Evolutionary conservation across 495 filamentous ascomycete genomes (phyloP).

Genomic region (Daldinia loculata): DNA sequence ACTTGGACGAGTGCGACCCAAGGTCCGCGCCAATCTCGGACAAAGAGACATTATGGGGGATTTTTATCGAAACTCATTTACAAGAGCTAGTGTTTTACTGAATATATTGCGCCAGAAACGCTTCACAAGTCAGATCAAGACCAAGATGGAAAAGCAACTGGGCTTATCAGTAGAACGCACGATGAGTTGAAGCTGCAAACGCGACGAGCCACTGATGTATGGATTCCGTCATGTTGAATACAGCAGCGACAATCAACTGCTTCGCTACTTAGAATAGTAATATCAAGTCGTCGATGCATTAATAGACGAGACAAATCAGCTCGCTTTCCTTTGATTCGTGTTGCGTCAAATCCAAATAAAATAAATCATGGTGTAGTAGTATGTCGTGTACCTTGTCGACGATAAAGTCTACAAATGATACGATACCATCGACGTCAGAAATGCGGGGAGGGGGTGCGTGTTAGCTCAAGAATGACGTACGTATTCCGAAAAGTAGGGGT

Average conservation of each 20-base stretch:
- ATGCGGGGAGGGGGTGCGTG: slow-evolving; percentile 1
- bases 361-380: slow-evolving; percentile 6
- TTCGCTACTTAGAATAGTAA: slow-evolving; percentile 2
- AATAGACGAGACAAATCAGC: slow-evolving; percentile 13
- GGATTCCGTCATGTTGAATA: slow-evolving; percentile 30
- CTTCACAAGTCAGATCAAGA: not conserved
- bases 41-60: slow-evolving; percentile 27
- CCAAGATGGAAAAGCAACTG: not conserved
- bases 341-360: slow-evolving; percentile 16
- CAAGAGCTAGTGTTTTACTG: not conserved
- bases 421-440: slow-evolving; percentile 25
- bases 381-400: slow-evolving; percentile 18
- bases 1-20: slow-evolving; percentile 10
- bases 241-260: not conserved
- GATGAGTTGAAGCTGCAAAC: not conserved
- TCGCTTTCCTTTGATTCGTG: not conserved
- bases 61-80: slow-evolving; percentile 10
- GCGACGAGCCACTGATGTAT: slow-evolving; percentile 6
- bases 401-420: not conserved
- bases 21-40: slow-evolving; percentile 28
- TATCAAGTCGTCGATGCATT: not conserved
- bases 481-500: slow-evolving; percentile 8
- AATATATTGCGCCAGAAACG: not conserved
- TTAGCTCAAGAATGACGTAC: slow-evolving; percentile 21
- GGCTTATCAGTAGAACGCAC: not conserved